Conservation (phyloP, 2,329 filamentous ascomycete species). For the Fusarium duplospermum region DNA sequence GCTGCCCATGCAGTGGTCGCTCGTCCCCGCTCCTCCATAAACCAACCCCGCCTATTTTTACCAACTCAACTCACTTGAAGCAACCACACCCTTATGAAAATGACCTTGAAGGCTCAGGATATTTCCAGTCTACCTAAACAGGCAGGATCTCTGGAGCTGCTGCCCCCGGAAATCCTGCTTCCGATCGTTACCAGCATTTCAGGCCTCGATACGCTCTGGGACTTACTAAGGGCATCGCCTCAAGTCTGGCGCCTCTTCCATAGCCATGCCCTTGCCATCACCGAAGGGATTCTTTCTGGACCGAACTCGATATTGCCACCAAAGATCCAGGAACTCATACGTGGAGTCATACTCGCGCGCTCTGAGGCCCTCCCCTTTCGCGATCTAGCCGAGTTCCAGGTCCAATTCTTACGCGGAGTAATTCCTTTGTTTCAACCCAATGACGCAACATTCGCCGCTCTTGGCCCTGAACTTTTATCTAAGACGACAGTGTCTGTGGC, state of each 20-base stretch:
- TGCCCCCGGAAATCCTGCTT: constrained; percentile 22
- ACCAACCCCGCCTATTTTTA: too few relatives aligned
- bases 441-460: background rate
- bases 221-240: constrained; percentile 23
- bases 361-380: constrained; percentile 16
- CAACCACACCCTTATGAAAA: background rate
- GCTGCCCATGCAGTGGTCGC: too few relatives aligned
- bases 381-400: constrained; percentile 1
- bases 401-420: background rate
- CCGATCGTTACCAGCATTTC: constrained; percentile 18
- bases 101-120: background rate
- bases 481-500: background rate
- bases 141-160: constrained; percentile 12
- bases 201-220: constrained; percentile 27
- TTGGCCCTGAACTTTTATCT: constrained; percentile 3
- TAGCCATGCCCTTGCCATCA: constrained; percentile 3
- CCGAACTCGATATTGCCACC: constrained; percentile 15
- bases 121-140: background rate
- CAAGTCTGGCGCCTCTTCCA: constrained; percentile 20
- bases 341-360: constrained; percentile 18
- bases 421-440: background rate
- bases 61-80: too few relatives aligned
- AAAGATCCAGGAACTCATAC: constrained; percentile 1
- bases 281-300: constrained; percentile 17
- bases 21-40: too few relatives aligned